Evolutionary conservation across 208 protist species (phyloP).

Genomic region (Trypanosoma platydactyli): DNA sequence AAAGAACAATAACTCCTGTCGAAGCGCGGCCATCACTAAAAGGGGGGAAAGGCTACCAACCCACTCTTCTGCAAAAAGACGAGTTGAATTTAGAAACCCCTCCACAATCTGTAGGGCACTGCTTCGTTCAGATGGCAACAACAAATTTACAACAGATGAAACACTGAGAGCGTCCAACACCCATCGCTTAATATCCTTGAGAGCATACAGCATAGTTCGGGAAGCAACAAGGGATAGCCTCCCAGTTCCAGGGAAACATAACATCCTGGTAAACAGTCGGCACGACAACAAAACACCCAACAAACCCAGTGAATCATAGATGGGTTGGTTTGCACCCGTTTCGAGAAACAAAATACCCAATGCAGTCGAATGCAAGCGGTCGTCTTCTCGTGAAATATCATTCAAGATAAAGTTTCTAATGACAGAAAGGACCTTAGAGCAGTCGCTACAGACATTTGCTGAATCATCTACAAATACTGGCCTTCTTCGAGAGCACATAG

Average conservation of each 20-base stretch:
- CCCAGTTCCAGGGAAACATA: neutral
- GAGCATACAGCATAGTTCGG: constrained; percentile 1
- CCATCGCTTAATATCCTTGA: constrained; percentile 18
- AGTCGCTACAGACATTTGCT: neutral
- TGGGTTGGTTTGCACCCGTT: neutral
- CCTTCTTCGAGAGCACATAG: constrained; percentile 7
- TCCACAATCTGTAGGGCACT: constrained; percentile 2
- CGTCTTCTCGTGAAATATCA: neutral
- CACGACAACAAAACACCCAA: constrained; percentile 8
- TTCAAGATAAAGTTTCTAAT: neutral
- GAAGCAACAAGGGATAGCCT: constrained; percentile 2
- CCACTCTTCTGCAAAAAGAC: constrained; percentile 6
- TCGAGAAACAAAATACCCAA: neutral
- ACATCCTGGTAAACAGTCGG: constrained; percentile 8
- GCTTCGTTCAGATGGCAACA: neutral
- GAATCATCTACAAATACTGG: constrained; percentile 8
- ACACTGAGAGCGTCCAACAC: constrained; percentile 7
- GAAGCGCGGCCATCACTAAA: constrained; percentile 11
- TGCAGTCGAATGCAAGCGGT: neutral
- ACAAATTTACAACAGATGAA: neutral
- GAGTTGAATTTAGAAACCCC: constrained; percentile 9
- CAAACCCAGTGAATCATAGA: neutral
- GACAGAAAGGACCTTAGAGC: constrained; percentile 2
- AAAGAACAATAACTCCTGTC: constrained; percentile 24
- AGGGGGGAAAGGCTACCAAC: constrained; percentile 2